Conservation (phyloP, 768 basidiomycete species). For the Phlebiopsis gigantea region DNA sequence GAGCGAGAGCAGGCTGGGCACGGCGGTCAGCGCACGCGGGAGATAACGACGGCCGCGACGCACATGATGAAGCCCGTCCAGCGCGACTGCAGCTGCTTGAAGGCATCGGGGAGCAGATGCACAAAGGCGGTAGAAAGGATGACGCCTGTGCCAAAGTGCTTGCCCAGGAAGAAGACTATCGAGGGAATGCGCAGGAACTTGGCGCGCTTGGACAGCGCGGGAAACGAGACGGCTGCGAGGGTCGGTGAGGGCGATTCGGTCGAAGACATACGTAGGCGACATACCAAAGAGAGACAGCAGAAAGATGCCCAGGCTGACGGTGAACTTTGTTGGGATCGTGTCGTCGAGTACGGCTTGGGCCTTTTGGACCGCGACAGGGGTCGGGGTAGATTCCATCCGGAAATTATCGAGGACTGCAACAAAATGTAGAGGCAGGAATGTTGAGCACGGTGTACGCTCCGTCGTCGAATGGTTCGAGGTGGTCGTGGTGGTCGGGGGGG, state of each 20-base stretch:
- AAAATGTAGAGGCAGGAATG: too few relatives aligned
- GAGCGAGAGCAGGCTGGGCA: constrained; percentile 52
- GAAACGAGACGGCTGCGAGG: constrained; percentile 62
- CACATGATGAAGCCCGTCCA: constrained; percentile 74
- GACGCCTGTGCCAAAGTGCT: constrained; percentile 84
- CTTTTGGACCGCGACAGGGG: background rate
- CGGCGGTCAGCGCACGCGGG: background rate
- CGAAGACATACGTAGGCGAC: constrained; percentile 17
- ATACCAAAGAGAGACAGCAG: constrained; percentile 60
- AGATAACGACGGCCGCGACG: constrained; percentile 21
- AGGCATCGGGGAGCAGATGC: constrained; percentile 75
- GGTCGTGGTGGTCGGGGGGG: background rate
- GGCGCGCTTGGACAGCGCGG: constrained; percentile 52
- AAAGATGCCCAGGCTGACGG: constrained; percentile 50
- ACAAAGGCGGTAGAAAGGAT: constrained; percentile 82
- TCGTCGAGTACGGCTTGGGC: background rate
- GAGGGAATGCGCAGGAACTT: constrained; percentile 56
- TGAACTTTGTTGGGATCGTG: constrained; percentile 4
- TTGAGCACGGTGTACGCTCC: background rate
- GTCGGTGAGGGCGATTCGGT: background rate
- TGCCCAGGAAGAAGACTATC: constrained; percentile 76
- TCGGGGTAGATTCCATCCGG: background rate
- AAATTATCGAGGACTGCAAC: too few relatives aligned
- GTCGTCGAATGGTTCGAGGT: too few relatives aligned
- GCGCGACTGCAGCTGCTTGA: constrained; percentile 41